phyloP scores from a whole-genome alignment of 768 basidiomycete genomes.

The Tephrocybe sp. region DNA sequence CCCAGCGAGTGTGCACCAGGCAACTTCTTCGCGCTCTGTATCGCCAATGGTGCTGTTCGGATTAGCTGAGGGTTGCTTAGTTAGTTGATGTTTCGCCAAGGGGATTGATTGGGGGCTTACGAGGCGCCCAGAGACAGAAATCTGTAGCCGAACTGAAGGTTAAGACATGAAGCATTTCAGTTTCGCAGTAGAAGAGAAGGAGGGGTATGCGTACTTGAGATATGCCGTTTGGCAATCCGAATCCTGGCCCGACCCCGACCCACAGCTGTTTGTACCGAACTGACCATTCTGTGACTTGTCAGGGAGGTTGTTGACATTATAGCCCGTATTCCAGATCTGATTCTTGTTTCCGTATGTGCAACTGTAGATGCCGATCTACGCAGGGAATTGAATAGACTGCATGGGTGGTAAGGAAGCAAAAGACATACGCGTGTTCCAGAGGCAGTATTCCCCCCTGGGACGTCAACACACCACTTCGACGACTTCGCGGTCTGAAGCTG shows the following conservation, averaged over 20 bases:
- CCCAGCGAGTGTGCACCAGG: conserved; percentile 74
- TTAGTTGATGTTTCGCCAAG: background rate
- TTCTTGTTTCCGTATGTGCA: conserved; percentile 41
- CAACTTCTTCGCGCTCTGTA: conserved; percentile 65
- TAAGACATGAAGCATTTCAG: background rate
- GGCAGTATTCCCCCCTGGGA: conserved; percentile 35
- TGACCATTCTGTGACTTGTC: conserved; percentile 56
- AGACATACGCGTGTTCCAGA: conserved; percentile 41
- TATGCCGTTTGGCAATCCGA: conserved; percentile 72
- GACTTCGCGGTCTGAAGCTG: conserved; percentile 37
- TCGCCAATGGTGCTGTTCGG: conserved; percentile 56
- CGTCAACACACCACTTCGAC: conserved; percentile 51
- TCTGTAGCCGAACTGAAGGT: conserved; percentile 51
- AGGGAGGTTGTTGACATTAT: conserved; percentile 39
- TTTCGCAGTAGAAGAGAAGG: background rate
- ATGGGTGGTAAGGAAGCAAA: background rate
- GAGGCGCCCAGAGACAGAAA: conserved; percentile 71
- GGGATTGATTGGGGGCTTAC: conserved; percentile 20
- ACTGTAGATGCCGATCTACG: conserved; percentile 46
- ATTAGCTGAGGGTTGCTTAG: conserved; percentile 3
- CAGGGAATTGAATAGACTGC: background rate
- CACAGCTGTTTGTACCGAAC: conserved; percentile 67
- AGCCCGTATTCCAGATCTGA: conserved; percentile 53
- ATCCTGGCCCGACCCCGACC: conserved; percentile 47
- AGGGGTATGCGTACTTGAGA: conserved; percentile 46